Evolutionary conservation across 164 flowering plant genomes (phyloP).

Genomic region (Macadamia integrifolia): DNA sequence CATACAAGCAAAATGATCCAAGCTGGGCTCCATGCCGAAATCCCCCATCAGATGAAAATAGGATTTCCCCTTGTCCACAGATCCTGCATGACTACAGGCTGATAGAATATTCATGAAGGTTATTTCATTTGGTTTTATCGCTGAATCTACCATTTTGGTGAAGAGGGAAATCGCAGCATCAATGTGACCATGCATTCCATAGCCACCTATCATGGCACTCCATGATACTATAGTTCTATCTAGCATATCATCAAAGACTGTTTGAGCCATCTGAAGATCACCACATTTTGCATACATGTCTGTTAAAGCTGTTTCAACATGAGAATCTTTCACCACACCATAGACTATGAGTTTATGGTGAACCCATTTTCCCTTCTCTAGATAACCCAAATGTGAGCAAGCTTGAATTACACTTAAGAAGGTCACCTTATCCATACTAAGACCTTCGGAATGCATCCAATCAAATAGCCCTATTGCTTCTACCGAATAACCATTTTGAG

Average conservation of each 20-base stretch:
- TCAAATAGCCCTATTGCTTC: conserved; percentile 60
- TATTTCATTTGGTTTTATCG: conserved; percentile 56
- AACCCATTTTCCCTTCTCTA: conserved; percentile 72
- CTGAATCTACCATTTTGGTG: conserved; percentile 48
- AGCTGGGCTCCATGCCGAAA: conserved; percentile 42
- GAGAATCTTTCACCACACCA: conserved; percentile 42
- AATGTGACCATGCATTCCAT: conserved; percentile 60
- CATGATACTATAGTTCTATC: conserved; percentile 59
- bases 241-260: conserved; percentile 45
- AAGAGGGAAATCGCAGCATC: conserved; percentile 43
- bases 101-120: conserved; percentile 69
- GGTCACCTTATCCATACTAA: conserved; percentile 49
- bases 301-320: conserved; percentile 48
- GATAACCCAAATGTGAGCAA: conserved; percentile 54
- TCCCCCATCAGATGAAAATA: conserved; percentile 55
- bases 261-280: conserved; percentile 45
- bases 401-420: conserved; percentile 67
- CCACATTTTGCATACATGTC: conserved; percentile 92
- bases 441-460: conserved; percentile 40
- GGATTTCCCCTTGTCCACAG: conserved; percentile 51
- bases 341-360: conserved; percentile 59
- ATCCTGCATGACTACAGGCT: conserved; percentile 75
- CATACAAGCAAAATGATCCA: conserved; percentile 64
- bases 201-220: conserved; percentile 72
- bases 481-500: conserved; percentile 53